Evolutionary conservation across 495 filamentous ascomycete species (phyloP).

Genomic region (Podospora didyma): DNA sequence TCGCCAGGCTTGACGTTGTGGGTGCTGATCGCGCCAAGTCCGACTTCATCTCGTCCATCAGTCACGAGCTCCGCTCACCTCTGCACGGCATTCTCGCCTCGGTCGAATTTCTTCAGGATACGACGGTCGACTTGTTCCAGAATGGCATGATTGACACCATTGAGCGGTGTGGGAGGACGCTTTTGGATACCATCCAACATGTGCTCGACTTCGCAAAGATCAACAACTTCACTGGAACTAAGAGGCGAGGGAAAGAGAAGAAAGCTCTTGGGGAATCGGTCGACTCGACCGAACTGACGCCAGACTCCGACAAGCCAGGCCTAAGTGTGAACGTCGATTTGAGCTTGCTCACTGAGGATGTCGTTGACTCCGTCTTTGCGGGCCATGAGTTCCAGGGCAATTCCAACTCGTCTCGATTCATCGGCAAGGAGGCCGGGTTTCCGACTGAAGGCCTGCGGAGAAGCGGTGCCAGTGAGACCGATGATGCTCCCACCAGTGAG

Average conservation of each 20-base stretch:
- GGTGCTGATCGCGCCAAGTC: conserved; percentile 51
- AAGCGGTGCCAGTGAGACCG: neutral
- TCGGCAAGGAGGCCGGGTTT: neutral
- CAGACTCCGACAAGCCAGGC: neutral
- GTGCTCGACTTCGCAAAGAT: neutral
- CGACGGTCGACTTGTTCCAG: conserved; percentile 49
- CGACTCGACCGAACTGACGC: neutral
- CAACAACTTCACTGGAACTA: neutral
- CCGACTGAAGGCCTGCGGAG: neutral
- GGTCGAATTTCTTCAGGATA: conserved; percentile 63
- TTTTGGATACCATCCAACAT: conserved; percentile 76
- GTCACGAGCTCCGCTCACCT: conserved; percentile 76
- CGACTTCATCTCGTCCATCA: conserved; percentile 68
- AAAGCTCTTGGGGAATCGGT: neutral
- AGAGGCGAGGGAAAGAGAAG: neutral
- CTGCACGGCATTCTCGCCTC: conserved; percentile 71
- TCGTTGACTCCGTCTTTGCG: conserved; percentile 34
- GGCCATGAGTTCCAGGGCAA: conserved; percentile 1
- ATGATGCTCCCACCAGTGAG: neutral
- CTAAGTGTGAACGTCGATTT: neutral
- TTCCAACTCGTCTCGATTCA: neutral
- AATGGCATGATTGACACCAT: conserved; percentile 66
- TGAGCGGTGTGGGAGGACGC: conserved; percentile 66
- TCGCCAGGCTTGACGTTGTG: conserved; percentile 45
- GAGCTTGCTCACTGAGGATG: conserved; percentile 41